Evolutionary conservation across 768 basidiomycete species (phyloP), one percentile per base, ranked within the genome.

Genomic region (Scleroderma bovista): DNA sequence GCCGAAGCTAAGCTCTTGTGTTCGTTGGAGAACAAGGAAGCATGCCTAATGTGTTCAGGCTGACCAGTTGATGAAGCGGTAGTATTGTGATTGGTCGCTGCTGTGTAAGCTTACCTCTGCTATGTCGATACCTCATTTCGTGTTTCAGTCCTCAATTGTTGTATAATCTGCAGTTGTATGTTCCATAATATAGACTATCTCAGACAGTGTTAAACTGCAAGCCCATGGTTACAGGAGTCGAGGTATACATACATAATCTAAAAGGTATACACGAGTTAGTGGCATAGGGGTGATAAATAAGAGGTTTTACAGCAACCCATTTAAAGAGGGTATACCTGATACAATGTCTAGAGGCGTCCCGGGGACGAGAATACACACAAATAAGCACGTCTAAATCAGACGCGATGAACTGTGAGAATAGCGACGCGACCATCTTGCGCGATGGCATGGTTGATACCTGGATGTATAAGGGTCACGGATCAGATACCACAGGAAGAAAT

Each of bases 1-100:
- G 93, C 88, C 66, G 84, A 88, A 51, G 93, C 84, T 6, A 84
- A 86, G 70, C 66, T 93, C 50, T 68, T 78, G 64, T 95, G 93
- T 62, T 90, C 88, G 54, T 58, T 95, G 44, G 92, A 94, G 67
- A 95, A 95, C 70, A 93, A 93, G 75, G 93, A 95, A 48, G 90
- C 88, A 1, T 95, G 92, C 63, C 59, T 93, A 65, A 93, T 93
- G 90, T 93, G 90, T 71, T 91, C 88, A 52, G 87, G 84, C 48
- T 90, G 66, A 79, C 24, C 19, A 31, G 36, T 38, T 20, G 7
- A 23, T 39, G 33, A 20, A 26, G 26, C 26, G 34, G 22, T 38
- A 16, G 26, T 37, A 10, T 41, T 24, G 41, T 39, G 32, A 46
- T 46, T 41, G 38, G 51, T 57, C 20, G 46, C 44, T 40, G 31